phyloP scores from a whole-genome alignment of 2,329 filamentous ascomycete species.

The Penicillium hordei region DNA sequence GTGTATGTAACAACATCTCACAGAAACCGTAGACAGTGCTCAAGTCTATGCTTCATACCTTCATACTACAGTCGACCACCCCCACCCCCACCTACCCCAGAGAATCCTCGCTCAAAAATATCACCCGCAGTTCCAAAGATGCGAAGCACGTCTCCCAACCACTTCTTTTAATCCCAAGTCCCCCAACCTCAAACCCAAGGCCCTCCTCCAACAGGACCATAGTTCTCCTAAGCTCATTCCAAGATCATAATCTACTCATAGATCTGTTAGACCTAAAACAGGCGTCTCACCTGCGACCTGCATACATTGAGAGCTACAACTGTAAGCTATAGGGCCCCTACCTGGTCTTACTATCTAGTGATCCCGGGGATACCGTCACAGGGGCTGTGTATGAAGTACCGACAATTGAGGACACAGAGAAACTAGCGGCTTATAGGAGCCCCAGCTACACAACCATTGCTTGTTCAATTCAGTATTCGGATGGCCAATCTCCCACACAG shows the following conservation, averaged over 20 bases:
- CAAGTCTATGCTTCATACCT: too few species aligned
- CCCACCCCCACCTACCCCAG: conserved; percentile 8
- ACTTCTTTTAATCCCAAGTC: neutral
- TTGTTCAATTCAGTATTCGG: conserved; percentile 14
- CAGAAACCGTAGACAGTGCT: neutral
- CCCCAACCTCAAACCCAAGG: neutral
- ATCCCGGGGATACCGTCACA: conserved; percentile 7
- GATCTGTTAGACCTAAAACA: conserved; percentile 19
- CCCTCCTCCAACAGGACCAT: conserved; percentile 16
- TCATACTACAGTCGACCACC: neutral
- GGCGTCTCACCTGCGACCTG: conserved; percentile 15
- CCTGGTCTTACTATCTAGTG: conserved; percentile 17
- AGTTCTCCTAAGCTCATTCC: conserved; percentile 39
- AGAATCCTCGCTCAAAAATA: conserved; percentile 1
- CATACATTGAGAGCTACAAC: conserved; percentile 19
- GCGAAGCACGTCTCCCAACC: neutral
- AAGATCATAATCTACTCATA: conserved; percentile 24
- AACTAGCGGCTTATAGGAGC: conserved; percentile 19
- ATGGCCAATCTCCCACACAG: neutral
- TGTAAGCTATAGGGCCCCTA: conserved; percentile 26
- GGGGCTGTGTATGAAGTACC: conserved; percentile 20
- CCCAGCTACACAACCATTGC: conserved; percentile 8
- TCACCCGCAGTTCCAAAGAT: conserved; percentile 9
- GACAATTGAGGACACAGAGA: conserved; percentile 10
- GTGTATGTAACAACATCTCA: too few species aligned